These are phyloP conservation scores for Exophiala oligosperma DNA, from an alignment of 2,329 filamentous ascomycete genomes.

Conservation along the genomic window DNA sequence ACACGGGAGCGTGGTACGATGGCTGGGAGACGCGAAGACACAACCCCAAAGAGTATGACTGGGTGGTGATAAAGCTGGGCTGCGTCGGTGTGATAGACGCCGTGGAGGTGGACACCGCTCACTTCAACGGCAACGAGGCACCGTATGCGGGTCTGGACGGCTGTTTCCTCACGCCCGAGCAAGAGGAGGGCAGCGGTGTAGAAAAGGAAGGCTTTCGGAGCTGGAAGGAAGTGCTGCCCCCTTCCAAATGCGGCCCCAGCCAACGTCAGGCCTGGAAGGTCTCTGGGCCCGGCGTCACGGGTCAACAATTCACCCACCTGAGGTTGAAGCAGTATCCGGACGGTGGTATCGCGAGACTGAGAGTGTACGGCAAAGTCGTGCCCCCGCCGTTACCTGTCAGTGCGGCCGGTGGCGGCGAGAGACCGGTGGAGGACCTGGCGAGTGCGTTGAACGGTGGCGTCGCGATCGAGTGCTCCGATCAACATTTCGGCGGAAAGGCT, in stretches of 20 bases:
- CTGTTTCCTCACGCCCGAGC: constrained; percentile 29
- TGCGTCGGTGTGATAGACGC: constrained; percentile 39
- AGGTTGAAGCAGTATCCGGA: constrained; percentile 48
- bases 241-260: constrained; percentile 41
- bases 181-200: constrained; percentile 32
- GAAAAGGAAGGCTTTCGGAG: constrained; percentile 35
- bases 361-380: constrained; percentile 45
- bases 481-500: constrained; percentile 43
- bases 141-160: constrained; percentile 44
- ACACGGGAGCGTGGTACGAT: constrained; percentile 64
- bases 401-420: constrained; percentile 15
- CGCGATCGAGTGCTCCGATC: constrained; percentile 40
- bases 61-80: constrained; percentile 56
- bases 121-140: constrained; percentile 48
- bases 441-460: constrained; percentile 44
- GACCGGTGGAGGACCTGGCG: constrained; percentile 40
- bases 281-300: constrained; percentile 20
- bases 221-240: constrained; percentile 43
- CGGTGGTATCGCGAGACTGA: constrained; percentile 44
- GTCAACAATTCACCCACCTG: constrained; percentile 44
- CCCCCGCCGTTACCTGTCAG: constrained; percentile 32
- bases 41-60: constrained; percentile 59
- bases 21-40: constrained; percentile 65
- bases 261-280: constrained; percentile 45
- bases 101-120: constrained; percentile 46